Base-by-base conservation (phyloP, 1,139 yeast species). In the Taphrina confusa region DNA sequence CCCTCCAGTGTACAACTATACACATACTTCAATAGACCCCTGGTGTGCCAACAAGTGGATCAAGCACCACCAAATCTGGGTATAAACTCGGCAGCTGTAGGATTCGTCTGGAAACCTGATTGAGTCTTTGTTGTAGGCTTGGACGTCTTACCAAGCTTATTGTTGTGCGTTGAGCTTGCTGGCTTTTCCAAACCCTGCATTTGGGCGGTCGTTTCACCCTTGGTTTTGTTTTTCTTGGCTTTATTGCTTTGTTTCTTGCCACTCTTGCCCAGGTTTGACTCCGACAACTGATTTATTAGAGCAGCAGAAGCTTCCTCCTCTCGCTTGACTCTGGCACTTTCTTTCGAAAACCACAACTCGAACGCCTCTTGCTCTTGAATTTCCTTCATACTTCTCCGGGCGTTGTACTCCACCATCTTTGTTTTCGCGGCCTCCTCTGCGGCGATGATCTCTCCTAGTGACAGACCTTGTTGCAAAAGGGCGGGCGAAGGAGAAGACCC, bases 281-380 rank as follows among this genome's bases (percentile, higher is more conserved):
- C 50, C n/a, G 34, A 16, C 18, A 45, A 9, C 11, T 18, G 16
- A 4, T 12, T 8, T 1, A 34, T 34, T 34, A 33, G 23, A 18
- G 61, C 57, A 22, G 60, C 60, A 33, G 52, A 39, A 37, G 45
- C 61, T 20, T 42, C 44, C 30, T 55, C 80, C 56, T 69, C 71
- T 68, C 30, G 27, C 25, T 85, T 90, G 6, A 83, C 85, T 52
- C 80, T 74, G 20, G 75, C 75, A 39, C 86, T 77, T 68, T 87
- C 95, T 65, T 81, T 82, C 52, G 80, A 85, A 91, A 94, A 87
- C 95, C 95, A 87, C 64, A 74, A 77, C 18, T 83, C 87, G 73
- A 87, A 87, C 68, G 84, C 89, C 68, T 86, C 88, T 67, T 87
- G 95, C 66, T 83, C 83, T 70, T 84, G 89, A 56, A 87, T 80